A percentile compares a stretch with the other conserved stretches of the same genome.
These are phyloP conservation scores for Ophiocordyceps camponoti-floridani DNA, from an alignment of 2,329 filamentous ascomycete species.

Conservation along the genomic window DNA sequence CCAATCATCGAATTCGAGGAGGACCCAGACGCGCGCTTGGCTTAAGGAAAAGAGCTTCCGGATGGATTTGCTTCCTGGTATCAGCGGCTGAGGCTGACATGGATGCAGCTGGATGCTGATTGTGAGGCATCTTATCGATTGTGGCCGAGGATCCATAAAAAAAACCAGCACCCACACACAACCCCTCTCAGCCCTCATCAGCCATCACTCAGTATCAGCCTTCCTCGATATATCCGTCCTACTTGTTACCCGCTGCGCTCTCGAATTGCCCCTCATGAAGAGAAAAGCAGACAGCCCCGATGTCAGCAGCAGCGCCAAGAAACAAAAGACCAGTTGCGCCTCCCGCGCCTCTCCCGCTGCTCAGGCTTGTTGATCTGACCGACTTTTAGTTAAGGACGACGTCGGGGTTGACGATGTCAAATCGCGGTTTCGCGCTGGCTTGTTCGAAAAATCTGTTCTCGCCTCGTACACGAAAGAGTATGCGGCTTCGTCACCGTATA, in stretches of 20 bases:
- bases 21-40: too few species aligned
- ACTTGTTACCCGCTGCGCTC: background rate
- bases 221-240: background rate
- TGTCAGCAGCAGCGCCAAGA: conserved; percentile 29
- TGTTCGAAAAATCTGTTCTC: conserved; percentile 44
- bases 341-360: background rate
- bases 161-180: background rate
- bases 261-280: conserved; percentile 27
- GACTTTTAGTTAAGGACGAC: conserved; percentile 7
- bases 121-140: background rate
- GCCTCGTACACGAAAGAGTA: conserved; percentile 43
- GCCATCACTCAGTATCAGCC: background rate
- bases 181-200: background rate
- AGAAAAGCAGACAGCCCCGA: conserved; percentile 30
- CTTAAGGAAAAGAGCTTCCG: too few species aligned
- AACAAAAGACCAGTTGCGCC: conserved; percentile 26
- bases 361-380: background rate
- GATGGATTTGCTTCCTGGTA: too few species aligned
- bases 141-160: background rate
- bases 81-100: background rate
- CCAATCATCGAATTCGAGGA: too few species aligned
- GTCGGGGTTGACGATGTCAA: conserved; percentile 24
- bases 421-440: conserved; percentile 43
- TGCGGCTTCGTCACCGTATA: conserved; percentile 54
- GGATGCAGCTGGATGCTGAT: background rate